A percentile compares a stretch with the other conserved stretches of the same genome.
These are phyloP conservation scores for Xeromyces bisporus DNA, from an alignment of 495 filamentous ascomycete genomes.

Conservation along the genomic window DNA sequence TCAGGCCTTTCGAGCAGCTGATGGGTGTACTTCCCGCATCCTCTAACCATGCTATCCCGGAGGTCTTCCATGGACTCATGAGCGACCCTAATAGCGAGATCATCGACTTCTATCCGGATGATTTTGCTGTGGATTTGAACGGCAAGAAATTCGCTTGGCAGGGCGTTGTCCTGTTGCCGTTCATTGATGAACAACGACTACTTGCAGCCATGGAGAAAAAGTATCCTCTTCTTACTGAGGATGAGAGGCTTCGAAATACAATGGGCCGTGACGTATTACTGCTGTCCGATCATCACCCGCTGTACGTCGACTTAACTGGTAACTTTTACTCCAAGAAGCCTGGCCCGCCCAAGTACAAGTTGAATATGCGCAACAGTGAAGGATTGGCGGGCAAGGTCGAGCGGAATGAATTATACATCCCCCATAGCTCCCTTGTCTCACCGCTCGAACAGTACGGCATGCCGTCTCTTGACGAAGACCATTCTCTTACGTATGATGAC, in stretches of 20 bases:
- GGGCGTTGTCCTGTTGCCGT: slow-evolving; percentile 81
- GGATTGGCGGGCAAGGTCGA: slow-evolving; percentile 66
- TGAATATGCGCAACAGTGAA: slow-evolving; percentile 57
- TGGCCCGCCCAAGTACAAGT: slow-evolving; percentile 40
- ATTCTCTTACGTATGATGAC: slow-evolving; percentile 53
- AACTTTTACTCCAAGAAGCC: slow-evolving; percentile 88
- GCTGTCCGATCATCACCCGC: slow-evolving; percentile 59
- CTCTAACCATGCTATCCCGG: slow-evolving; percentile 78
- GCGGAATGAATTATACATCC: slow-evolving; percentile 66
- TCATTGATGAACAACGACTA: slow-evolving; percentile 84
- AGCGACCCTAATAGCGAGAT: slow-evolving; percentile 72
- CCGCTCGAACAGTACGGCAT: slow-evolving; percentile 48
- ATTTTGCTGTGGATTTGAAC: slow-evolving; percentile 85
- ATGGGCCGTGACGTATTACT: slow-evolving; percentile 66
- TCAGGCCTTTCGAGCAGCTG: slow-evolving; percentile 88
- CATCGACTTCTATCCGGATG: slow-evolving; percentile 91
- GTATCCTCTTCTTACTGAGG: slow-evolving; percentile 59
- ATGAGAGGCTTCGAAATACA: slow-evolving; percentile 65
- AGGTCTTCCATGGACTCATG: slow-evolving; percentile 79
- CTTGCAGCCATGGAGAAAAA: slow-evolving; percentile 68
- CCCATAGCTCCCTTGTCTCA: slow-evolving; percentile 47
- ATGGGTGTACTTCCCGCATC: slow-evolving; percentile 95
- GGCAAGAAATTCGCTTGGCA: slow-evolving; percentile 99
- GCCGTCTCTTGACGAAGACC: slow-evolving; percentile 66
- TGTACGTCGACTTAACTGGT: slow-evolving; percentile 64